Evolutionary conservation across 1,284 basidiomycete species (phyloP).

Genomic region (Thelephora terrestris): DNA sequence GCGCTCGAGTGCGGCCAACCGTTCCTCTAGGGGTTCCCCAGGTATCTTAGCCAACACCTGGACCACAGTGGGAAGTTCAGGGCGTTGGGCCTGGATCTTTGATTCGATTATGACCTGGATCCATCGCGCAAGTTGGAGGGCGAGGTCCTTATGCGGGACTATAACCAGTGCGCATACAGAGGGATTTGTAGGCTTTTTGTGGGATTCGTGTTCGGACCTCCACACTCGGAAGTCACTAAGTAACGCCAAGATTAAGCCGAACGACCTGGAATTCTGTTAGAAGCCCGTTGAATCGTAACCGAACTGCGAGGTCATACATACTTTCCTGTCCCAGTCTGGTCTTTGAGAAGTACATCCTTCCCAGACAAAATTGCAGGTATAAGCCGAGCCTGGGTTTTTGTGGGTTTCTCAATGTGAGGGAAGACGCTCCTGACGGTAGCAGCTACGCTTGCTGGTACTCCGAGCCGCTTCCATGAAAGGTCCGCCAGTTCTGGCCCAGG

Average conservation of each 20-base stretch:
- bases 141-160: conserved; percentile 68
- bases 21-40: conserved; percentile 16
- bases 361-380: conserved; percentile 49
- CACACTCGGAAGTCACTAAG: conserved; percentile 41
- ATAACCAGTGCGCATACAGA: conserved; percentile 39
- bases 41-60: conserved; percentile 54
- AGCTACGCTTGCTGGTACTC: conserved; percentile 38
- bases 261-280: conserved; percentile 39
- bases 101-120: conserved; percentile 21
- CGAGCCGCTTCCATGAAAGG: conserved; percentile 36
- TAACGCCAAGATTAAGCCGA: conserved; percentile 55
- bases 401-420: conserved; percentile 49
- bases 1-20: conserved; percentile 29
- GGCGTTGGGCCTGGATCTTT: conserved; percentile 24
- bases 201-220: conserved; percentile 5
- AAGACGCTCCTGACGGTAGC: conserved; percentile 46
- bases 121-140: conserved; percentile 60
- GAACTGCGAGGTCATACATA: conserved; percentile 23
- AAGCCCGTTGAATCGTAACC: neutral
- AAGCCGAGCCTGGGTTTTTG: conserved; percentile 45
- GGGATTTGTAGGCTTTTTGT: conserved; percentile 23
- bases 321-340: conserved; percentile 71
- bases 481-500: neutral
- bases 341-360: conserved; percentile 55
- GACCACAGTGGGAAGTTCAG: conserved; percentile 33